These are phyloP conservation scores for Didymella pomorum DNA, from an alignment of 2,329 filamentous ascomycete genomes.

Conservation along the genomic window DNA sequence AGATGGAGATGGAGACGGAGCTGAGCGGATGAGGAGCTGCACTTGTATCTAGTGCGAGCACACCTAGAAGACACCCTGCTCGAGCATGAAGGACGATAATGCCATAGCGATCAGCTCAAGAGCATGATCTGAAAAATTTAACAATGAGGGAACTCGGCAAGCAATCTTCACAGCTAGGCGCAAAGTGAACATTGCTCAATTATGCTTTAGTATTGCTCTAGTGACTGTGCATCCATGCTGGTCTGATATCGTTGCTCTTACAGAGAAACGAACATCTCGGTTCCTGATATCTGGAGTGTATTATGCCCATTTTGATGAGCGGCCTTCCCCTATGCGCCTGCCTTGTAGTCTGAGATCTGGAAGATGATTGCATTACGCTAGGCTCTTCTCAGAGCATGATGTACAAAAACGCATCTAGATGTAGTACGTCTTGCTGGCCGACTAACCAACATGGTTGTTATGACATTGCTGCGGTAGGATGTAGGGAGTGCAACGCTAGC, in stretches of 20 bases:
- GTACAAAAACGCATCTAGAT: constrained; percentile 8
- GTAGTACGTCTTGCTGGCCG: constrained; percentile 9
- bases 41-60: background rate
- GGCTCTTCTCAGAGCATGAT: constrained; percentile 1
- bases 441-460: constrained; percentile 4
- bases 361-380: background rate
- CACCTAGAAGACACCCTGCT: background rate
- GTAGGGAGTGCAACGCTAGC: background rate
- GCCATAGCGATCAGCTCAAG: constrained; percentile 7
- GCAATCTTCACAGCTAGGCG: background rate
- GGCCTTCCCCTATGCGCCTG: constrained; percentile 6
- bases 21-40: background rate
- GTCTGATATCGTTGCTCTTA: constrained; percentile 9
- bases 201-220: background rate
- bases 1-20: background rate
- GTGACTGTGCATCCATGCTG: background rate
- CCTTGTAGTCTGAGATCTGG: background rate
- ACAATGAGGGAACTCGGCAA: background rate
- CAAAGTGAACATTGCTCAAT: background rate
- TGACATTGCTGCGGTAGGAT: constrained; percentile 1
- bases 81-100: constrained; percentile 10
- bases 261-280: constrained; percentile 13
- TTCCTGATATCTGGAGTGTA: constrained; percentile 2
- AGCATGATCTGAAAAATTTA: constrained; percentile 8
- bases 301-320: background rate